Evolutionary conservation across 2,329 filamentous ascomycete genomes (phyloP).

Genomic region (Epichloe bromicola): DNA sequence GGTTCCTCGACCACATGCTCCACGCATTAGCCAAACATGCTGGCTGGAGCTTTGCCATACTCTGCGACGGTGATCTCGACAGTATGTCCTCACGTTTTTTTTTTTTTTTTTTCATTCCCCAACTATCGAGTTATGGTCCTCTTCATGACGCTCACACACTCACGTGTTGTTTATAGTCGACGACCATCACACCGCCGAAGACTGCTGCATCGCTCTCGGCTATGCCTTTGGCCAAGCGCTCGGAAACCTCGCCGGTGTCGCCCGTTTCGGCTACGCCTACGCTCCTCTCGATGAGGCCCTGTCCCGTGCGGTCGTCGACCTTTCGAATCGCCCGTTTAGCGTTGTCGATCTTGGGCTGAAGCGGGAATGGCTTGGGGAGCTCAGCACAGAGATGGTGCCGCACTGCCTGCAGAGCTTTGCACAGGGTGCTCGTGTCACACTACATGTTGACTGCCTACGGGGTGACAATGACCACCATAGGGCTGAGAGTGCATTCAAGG

Average conservation of each 20-base stretch:
- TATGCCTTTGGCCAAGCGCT: constrained; percentile 72
- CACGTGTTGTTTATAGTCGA: constrained; percentile 51
- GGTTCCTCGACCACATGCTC: constrained; percentile 97
- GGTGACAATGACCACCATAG: constrained; percentile 93
- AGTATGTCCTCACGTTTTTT: constrained; percentile 43
- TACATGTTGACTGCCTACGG: constrained; percentile 85
- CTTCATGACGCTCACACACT: not conserved
- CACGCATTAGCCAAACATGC: constrained; percentile 93
- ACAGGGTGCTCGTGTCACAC: constrained; percentile 75
- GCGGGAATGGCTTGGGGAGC: constrained; percentile 90
- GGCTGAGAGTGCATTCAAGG: constrained; percentile 95
- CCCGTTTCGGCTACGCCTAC: constrained; percentile 85
- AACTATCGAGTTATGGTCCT: not conserved
- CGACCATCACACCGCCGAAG: constrained; percentile 96
- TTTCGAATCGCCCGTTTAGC: constrained; percentile 80
- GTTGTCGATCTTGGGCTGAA: constrained; percentile 74
- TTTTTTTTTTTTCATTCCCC: not conserved
- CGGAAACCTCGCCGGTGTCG: constrained; percentile 64
- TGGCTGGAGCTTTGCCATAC: constrained; percentile 78
- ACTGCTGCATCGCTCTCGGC: constrained; percentile 84
- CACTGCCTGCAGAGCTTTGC: constrained; percentile 94
- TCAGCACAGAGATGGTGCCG: constrained; percentile 93
- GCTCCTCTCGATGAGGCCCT: constrained; percentile 91
- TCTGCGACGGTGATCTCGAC: constrained; percentile 80
- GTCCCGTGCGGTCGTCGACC: constrained; percentile 83